Evolutionary conservation across 1,284 basidiomycete species (phyloP), one percentile per base, ranked within the genome.

Genomic region (Megacollybia platyphylla): DNA sequence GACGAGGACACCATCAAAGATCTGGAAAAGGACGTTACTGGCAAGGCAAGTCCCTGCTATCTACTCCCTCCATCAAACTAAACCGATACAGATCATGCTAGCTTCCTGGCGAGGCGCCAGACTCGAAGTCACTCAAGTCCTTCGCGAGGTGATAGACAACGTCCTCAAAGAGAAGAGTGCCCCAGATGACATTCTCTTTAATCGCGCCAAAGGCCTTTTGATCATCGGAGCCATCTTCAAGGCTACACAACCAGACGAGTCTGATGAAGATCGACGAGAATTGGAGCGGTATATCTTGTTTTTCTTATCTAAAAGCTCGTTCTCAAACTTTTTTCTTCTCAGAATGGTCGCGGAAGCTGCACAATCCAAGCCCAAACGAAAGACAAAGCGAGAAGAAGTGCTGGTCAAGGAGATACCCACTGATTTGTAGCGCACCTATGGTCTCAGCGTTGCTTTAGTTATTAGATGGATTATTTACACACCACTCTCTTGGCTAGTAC

Each of bases 31-130:
- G 96, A 98, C 54, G 76, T 98, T 53, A 94, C 89, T 11, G 90
- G 90, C 47, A 97, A 93, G 68, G 78, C 83, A 47, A 24, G 52
- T 39, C 10, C 24, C 36, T 26, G 35, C 20, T 7, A 38, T 13
- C 8, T 11, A 28, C 4, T 35, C 36, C 39, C 42, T 27, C 29
- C 27, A 20, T 44, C 24, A 17, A 46, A 39, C 34, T 35, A 13
- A 32, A 44, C 20, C 7, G 38, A 20, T 27, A 7, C 47, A 87
- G 82, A 89, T 94, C 58, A 75, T 97, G 62, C 75, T 96, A 27
- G 91, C 91, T 7, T 93, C 92, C 20, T 97, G 92, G 92, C 79
- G 89, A 46, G 92, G 91, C 10, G 92, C 91, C 1, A 78, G 91
- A 40, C 81, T 94, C 57, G 92, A 97, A 64, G 88, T 94, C 24